Base-by-base conservation (phyloP, 129 eudicot species). In the Kitagawia praeruptora region DNA sequence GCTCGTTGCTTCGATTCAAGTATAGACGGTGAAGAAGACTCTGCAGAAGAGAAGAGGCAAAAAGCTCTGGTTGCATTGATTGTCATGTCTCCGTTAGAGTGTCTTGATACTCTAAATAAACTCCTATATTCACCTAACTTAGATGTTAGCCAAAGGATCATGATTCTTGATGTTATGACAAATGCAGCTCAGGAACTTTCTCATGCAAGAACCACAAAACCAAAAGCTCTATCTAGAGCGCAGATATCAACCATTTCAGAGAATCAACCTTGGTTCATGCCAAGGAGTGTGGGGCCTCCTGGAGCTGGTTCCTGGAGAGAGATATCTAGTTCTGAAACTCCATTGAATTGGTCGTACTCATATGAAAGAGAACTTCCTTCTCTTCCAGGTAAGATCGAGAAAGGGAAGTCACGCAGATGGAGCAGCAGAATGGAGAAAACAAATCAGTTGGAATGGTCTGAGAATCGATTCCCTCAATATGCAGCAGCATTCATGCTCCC, bases 401-500 rank as follows among this genome's bases (percentile, higher is more conserved):
- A 70, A 73, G 98, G 98, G 41, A 94, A 90, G 83, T 88, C 98
- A 76, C 85, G 93, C 69, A 78, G 94, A 79, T 94, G 98, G 98
- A 83, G 91, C 75, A 77, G 23, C 27, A 85, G 79, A 53, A 74
- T 83, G 71, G 80, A 7, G n/a, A 75, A 78, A 63, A 71, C 51
- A 44, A 88, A 82, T 78, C 82, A 81, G 80, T 49, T 81, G 79
- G 97, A 88, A 27, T 83, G 84, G 89, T 89, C 96, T 73, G 92
- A 85, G 80, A 94, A 94, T 83, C 85, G 72, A 66, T 94, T 94
- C 47, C 98, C 93, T 69, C 96, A 87, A 28, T 88, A 88, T 83
- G 94, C 97, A 54, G 98, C 98, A 6, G 98, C 91, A 8, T 94
- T 94, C 83, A 94, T 94, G 96, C 98, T 94, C 81, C 98, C 98